Percentiles rank a stretch among this genome's conserved stretches.
These are phyloP conservation scores for Rhizopogon sp. DNA, from an alignment of 768 basidiomycete genomes.

Conservation along the genomic window DNA sequence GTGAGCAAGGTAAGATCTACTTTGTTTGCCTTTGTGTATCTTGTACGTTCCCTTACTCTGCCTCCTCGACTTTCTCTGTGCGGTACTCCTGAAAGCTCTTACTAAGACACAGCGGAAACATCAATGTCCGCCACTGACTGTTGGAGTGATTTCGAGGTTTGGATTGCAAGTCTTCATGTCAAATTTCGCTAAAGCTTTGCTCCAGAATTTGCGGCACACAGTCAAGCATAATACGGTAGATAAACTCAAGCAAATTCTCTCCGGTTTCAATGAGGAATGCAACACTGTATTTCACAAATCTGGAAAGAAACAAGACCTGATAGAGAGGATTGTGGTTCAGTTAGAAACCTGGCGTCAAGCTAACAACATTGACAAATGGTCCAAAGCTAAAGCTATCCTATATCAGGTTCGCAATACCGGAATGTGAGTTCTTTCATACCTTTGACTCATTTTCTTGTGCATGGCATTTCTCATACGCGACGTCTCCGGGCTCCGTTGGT, in stretches of 20 bases:
- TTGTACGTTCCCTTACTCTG: slow-evolving; percentile 9
- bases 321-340: slow-evolving; percentile 61
- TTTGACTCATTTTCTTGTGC: slow-evolving; percentile 5
- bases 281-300: slow-evolving; percentile 61
- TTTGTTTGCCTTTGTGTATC: slow-evolving; percentile 32
- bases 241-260: slow-evolving; percentile 76
- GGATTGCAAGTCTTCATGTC: slow-evolving; percentile 15
- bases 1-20: slow-evolving; percentile 12
- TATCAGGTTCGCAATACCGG: slow-evolving; percentile 61
- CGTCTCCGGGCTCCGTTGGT: background rate
- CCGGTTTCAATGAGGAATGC: slow-evolving; percentile 77
- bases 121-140: slow-evolving; percentile 57
- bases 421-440: slow-evolving; percentile 48
- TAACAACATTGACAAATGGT: slow-evolving; percentile 61
- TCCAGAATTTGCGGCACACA: slow-evolving; percentile 62
- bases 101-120: slow-evolving; percentile 1
- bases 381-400: slow-evolving; percentile 62
- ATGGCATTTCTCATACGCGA: slow-evolving; percentile 7
- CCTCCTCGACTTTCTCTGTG: slow-evolving; percentile 3
- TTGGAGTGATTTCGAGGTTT: slow-evolving; percentile 75
- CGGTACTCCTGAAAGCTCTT: slow-evolving; percentile 8
- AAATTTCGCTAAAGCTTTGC: slow-evolving; percentile 16
- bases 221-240: slow-evolving; percentile 81
- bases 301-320: slow-evolving; percentile 85
- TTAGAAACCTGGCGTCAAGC: slow-evolving; percentile 57